Percentiles rank a stretch among this genome's conserved stretches.
phyloP scores from a whole-genome alignment of 148 eudicot genomes.

The Rhododendron vialii region DNA sequence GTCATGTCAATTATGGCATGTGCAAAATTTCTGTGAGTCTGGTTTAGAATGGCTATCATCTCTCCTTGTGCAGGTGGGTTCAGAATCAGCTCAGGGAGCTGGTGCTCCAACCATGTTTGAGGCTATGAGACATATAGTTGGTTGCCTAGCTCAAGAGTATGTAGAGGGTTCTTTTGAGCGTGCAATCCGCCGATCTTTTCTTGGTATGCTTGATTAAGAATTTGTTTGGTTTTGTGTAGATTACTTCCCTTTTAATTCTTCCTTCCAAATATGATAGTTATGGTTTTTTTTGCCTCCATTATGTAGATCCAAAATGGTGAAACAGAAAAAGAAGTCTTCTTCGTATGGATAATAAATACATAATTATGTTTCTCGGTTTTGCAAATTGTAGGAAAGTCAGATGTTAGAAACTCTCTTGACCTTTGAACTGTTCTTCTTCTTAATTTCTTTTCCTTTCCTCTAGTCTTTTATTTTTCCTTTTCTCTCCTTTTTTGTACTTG shows the following conservation, averaged over 20 bases:
- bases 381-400: background rate
- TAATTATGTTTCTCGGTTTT: background rate
- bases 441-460: background rate
- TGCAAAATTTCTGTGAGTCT: background rate
- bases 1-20: background rate
- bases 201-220: constrained; percentile 41
- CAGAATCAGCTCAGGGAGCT: constrained; percentile 91
- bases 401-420: background rate
- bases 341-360: background rate
- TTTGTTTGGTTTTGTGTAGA: background rate
- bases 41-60: background rate
- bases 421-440: background rate
- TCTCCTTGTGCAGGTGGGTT: constrained; percentile 67
- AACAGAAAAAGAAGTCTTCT: background rate
- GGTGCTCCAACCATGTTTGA: constrained; percentile 99
- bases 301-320: background rate
- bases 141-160: constrained; percentile 56
- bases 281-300: background rate
- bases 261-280: background rate
- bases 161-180: constrained; percentile 65
- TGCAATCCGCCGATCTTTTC: constrained; percentile 79
- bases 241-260: background rate
- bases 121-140: constrained; percentile 79
- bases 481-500: background rate
- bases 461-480: background rate